phyloP scores from a whole-genome alignment of 2,329 filamentous ascomycete genomes.

The Colletotrichum australisinense region DNA sequence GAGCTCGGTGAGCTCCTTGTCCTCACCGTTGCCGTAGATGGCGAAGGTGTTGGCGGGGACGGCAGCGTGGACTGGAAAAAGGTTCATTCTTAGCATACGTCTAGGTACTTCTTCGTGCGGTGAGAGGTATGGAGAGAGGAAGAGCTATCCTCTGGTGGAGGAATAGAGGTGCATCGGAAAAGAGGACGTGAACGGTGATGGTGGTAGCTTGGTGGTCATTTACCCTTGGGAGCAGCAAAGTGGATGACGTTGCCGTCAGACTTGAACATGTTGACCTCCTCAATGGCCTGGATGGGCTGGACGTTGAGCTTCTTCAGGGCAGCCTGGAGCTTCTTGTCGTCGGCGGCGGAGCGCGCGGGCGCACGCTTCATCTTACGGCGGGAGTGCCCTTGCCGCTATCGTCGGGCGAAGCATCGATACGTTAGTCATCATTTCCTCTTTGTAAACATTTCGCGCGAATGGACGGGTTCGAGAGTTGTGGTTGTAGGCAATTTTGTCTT shows the following conservation, averaged over 20 bases:
- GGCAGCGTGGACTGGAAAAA: constrained; percentile 84
- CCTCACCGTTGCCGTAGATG: constrained; percentile 98
- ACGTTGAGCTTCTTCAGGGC: constrained; percentile 99
- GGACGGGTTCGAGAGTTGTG: constrained; percentile 4
- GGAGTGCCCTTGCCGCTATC: constrained; percentile 92
- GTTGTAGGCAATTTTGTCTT: background rate
- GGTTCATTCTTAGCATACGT: constrained; percentile 14
- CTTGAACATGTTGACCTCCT: constrained; percentile 99
- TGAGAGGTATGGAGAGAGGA: background rate
- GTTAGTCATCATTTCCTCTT: constrained; percentile 43
- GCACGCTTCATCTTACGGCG: constrained; percentile 99
- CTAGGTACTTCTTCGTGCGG: background rate
- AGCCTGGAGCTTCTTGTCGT: constrained; percentile 99
- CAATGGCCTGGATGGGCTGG: constrained; percentile 98
- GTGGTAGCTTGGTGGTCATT: constrained; percentile 39
- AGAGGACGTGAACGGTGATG: background rate
- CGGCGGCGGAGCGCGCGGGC: constrained; percentile 89
- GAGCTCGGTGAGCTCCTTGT: constrained; percentile 99
- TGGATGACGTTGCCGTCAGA: constrained; percentile 99
- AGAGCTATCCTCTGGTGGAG: background rate
- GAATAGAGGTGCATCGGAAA: background rate
- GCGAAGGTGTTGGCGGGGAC: constrained; percentile 99
- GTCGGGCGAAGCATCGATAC: constrained; percentile 26
- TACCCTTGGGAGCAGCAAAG: constrained; percentile 98
- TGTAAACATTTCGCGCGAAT: constrained; percentile 3